Evolutionary conservation across 2,329 filamentous ascomycete genomes (phyloP), one percentile per base, ranked within the genome.

Genomic region (Aureobasidium mangrovei): DNA sequence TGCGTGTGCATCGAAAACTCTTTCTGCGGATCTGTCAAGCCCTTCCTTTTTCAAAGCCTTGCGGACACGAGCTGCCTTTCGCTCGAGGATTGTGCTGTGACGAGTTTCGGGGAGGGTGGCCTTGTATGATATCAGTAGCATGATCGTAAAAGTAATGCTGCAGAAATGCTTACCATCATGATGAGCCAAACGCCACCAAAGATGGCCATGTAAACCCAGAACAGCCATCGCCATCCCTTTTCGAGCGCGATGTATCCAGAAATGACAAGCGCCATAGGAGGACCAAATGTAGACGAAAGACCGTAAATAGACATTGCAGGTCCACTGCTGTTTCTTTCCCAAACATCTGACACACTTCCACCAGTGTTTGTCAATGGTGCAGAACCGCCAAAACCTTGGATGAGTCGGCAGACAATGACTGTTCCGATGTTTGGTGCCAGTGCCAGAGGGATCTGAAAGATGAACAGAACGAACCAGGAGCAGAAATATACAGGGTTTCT

Each of bases 31-130:
- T 3, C 39, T n/a, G 4, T 53, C 41, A 10, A 55, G 35, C 12
- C 59, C 60, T 39, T 58, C 53, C 5, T 57, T 60, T 9, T 40
- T 45, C 10, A 62, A 49, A 8, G 54, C 36, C 35, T 57, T 82
- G 65, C 85, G 88, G 60, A 93, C 86, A 31, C 84, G 80, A 62
- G 85, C 88, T 54, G 80, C 86, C 71, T 89, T 67, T 33, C 56
- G 57, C 24, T 63, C 60, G 2, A 67, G 59, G 32, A 67, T 62
- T 26, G 58, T 65, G 18, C 62, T 62, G 52, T 66, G 63, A 3
- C 65, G 58, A 5, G 64, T 66, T 43, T 67, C 64, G 1, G 62
- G 63, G 4, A 66, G 57, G 4, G 61, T 61, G 26, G 33, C 24
- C 51, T 53, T 31, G 31, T 18, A n/a, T 8, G 10, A 28, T 4